Evolutionary conservation across 441 rosid species (phyloP), one percentile per base, ranked within the genome.

Genomic region (Isatis lusitanica): DNA sequence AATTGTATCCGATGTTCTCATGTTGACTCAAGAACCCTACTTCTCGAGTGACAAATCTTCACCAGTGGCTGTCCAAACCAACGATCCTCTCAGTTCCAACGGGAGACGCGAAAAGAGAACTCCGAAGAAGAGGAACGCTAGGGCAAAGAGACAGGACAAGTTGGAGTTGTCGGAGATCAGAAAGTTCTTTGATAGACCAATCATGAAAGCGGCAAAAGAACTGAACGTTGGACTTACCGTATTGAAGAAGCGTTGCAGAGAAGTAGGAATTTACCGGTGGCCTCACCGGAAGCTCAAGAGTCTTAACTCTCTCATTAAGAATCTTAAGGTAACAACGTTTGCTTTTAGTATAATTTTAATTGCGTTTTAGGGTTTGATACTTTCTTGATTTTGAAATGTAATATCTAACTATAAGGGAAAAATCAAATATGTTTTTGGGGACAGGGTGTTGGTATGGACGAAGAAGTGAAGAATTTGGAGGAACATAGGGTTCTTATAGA

Each of bases 251-350:
- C 82, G 95, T 50, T 89, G 95, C 78, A 81, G 97, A 38, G 92
- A 91, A 60, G 81, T 89, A 0, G 87, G 85, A 13, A 80, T 92
- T 9, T 79, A 78, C 78, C 66, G 97, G 50, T 91, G 95, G 93
- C 97, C 97, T 21, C 93, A 89, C 7, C 71, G 97, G 78, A 92
- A 92, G 79, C 86, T 92, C 72, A 87, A 82, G 83, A 87, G 91
- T 82, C 78, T 88, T 31, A 77, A 84, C 30, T 66, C 85, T 12
- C 89, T 90, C n/a, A 87, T 85, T 0, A 35, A 74, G 10, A 90
- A 86, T 75, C 88, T 87, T 40, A 79, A 84, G 92, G 51, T 30
- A 59, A 36, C 3, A 58, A 11, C 46, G 63, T 60, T 60, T 58
- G 26, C 21, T 61, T 39, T 21, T 33, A 30, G 33, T 62, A 1